These are phyloP conservation scores for Ascochyta clinopodiicola DNA, from an alignment of 2,329 filamentous ascomycete genomes.

Conservation along the genomic window DNA sequence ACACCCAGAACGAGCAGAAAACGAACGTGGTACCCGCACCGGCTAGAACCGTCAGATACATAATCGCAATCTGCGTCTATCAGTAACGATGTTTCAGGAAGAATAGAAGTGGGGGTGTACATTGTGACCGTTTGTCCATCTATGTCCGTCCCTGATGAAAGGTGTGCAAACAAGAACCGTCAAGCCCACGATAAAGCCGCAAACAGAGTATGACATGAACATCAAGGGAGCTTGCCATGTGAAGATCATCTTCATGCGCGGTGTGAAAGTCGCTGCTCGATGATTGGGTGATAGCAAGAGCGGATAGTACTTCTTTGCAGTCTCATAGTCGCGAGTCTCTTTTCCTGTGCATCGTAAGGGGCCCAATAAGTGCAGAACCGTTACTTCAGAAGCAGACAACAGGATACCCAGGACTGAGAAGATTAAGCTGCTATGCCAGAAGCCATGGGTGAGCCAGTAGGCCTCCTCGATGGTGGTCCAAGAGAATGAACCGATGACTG, in stretches of 20 bases:
- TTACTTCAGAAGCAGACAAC: constrained; percentile 13
- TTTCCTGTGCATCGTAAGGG: too few relatives aligned
- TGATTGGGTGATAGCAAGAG: neutral
- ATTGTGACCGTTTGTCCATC: too few relatives aligned
- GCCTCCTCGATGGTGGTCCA: constrained; percentile 21
- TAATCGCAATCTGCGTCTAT: too few relatives aligned
- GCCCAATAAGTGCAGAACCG: neutral
- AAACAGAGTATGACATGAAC: constrained; percentile 25
- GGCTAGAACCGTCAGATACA: too few relatives aligned
- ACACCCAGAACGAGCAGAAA: too few relatives aligned
- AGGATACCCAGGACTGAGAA: constrained; percentile 20
- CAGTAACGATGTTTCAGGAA: too few relatives aligned
- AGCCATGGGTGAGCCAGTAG: constrained; percentile 20
- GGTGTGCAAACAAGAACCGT: too few relatives aligned
- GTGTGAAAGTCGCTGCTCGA: neutral
- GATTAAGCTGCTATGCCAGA: constrained; percentile 22
- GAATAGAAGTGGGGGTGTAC: too few relatives aligned
- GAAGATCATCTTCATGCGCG: constrained; percentile 21
- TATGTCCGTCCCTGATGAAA: too few relatives aligned
- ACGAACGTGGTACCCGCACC: too few relatives aligned
- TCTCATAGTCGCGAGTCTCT: too few relatives aligned
- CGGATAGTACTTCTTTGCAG: too few relatives aligned
- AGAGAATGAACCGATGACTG: constrained; percentile 21
- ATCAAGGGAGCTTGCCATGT: constrained; percentile 25
- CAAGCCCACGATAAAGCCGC: constrained; percentile 5